Evolutionary conservation across 2,329 filamentous ascomycete genomes (phyloP), one percentile per base, ranked within the genome.

Genomic region (Colletotrichum falcatum): DNA sequence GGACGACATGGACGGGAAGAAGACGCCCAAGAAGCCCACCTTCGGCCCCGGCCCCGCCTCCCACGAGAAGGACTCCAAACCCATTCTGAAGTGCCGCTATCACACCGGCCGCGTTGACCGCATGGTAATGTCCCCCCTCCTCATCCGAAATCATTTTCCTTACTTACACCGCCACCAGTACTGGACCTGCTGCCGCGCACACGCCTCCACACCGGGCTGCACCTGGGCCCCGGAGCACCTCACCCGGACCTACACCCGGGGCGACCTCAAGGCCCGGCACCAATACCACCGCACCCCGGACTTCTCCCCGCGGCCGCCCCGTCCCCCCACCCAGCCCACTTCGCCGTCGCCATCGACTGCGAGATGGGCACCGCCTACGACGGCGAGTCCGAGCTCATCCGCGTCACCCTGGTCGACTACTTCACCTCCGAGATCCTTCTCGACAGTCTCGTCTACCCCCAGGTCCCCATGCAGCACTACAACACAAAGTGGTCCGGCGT

Each of bases 401-500:
- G 86, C 4, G 51, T 89, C 1, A 84, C 83, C 0, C 74, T 83
- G 2, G 74, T 89, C 33, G 87, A 88, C 74, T 87, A 85, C 74
- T 87, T 88, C 74, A 82, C 83, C 0, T 80, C 82, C 3, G 74
- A 81, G 18, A 74, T 84, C 14, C 81, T 89, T 1, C 75, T 89
- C 37, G 84, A 89, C 75, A 81, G 77, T 7, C 79, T 89, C 1
- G 86, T 89, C 3, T 83, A 77, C 56, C 87, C 87, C 0, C 75
- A 80, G 14, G 79, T 83, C 0, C 74, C 74, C 11, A 85, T 89
- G 80, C 62, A 74, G 6, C 83, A 88, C 73, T 83, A 83, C 74
- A 86, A 87, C 74, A 88, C 85, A 0, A 78, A 76, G 3, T 87
- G 77, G 70, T 87, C 86, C 0, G 87, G 87, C 1, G 82, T 89